Percentiles rank a stretch among this genome's conserved stretches.
These are phyloP conservation scores for Aspergillus funiculosus DNA, from an alignment of 495 filamentous ascomycete genomes.

Conservation along the genomic window DNA sequence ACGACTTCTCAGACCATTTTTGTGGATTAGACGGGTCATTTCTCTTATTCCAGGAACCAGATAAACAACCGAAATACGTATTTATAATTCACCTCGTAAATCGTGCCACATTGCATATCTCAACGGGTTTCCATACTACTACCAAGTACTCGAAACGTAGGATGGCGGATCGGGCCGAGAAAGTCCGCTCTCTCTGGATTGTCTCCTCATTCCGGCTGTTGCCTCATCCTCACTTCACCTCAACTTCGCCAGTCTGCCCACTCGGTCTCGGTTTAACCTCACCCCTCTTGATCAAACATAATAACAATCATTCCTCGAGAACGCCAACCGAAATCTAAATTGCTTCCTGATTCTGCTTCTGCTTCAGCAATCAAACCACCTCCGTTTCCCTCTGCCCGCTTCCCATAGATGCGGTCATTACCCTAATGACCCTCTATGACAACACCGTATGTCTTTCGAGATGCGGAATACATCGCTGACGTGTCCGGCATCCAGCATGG, in stretches of 20 bases:
- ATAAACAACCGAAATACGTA: too few species aligned
- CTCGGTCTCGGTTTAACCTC: too few species aligned
- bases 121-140: too few species aligned
- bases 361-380: too few species aligned
- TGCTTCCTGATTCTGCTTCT: too few species aligned
- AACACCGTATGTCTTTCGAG: conserved; percentile 45
- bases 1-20: conserved; percentile 74
- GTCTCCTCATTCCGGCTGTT: not conserved
- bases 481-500: conserved; percentile 40
- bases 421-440: conserved; percentile 49
- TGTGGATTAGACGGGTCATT: conserved; percentile 56
- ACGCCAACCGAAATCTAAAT: too few species aligned
- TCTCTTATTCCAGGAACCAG: too few species aligned
- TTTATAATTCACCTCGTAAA: too few species aligned
- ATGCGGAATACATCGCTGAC: conserved; percentile 50
- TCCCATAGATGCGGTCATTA: conserved; percentile 24
- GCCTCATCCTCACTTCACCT: not conserved
- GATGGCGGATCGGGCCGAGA: conserved; percentile 18
- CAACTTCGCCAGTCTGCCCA: not conserved
- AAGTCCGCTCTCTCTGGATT: conserved; percentile 7
- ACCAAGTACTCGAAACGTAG: too few species aligned
- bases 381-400: not conserved
- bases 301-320: too few species aligned
- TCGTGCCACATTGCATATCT: too few species aligned
- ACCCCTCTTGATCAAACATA: too few species aligned